These are phyloP conservation scores for Vishniacozyma victoriae DNA, from an alignment of 768 basidiomycete species.

Conservation along the genomic window DNA sequence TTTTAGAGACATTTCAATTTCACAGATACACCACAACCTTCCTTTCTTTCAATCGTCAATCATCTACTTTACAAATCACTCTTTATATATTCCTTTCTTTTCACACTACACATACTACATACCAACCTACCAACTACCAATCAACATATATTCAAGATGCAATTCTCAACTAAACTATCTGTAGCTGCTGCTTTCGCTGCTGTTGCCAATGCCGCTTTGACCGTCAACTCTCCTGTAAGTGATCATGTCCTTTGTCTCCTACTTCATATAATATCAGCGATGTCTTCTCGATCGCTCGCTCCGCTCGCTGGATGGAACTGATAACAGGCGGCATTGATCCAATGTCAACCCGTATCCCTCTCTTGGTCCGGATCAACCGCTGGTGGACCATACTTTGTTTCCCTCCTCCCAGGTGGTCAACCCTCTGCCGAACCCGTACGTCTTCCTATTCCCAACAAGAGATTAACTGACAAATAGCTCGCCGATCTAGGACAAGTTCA, in stretches of 20 bases:
- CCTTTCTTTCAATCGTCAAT: too few species aligned
- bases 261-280: too few species aligned
- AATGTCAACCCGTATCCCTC: conserved; percentile 28
- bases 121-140: too few species aligned
- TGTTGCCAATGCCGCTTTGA: conserved; percentile 11
- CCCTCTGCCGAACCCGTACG: conserved; percentile 23
- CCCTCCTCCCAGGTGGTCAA: conserved; percentile 29
- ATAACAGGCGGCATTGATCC: conserved; percentile 26
- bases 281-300: too few species aligned
- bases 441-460: neutral
- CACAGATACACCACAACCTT: too few species aligned
- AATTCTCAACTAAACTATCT: conserved; percentile 20
- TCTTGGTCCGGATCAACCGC: conserved; percentile 16
- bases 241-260: too few species aligned
- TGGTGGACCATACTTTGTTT: conserved; percentile 26
- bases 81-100: too few species aligned
- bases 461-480: conserved; percentile 6
- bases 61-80: too few species aligned
- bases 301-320: neutral
- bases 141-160: too few species aligned
- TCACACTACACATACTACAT: too few species aligned
- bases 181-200: conserved; percentile 15
- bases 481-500: conserved; percentile 1
- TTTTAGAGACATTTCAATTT: too few species aligned
- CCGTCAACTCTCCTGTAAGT: conserved; percentile 29